Conservation (phyloP, 2,329 filamentous ascomycete species). For the Aspergillus aculeatinus region DNA sequence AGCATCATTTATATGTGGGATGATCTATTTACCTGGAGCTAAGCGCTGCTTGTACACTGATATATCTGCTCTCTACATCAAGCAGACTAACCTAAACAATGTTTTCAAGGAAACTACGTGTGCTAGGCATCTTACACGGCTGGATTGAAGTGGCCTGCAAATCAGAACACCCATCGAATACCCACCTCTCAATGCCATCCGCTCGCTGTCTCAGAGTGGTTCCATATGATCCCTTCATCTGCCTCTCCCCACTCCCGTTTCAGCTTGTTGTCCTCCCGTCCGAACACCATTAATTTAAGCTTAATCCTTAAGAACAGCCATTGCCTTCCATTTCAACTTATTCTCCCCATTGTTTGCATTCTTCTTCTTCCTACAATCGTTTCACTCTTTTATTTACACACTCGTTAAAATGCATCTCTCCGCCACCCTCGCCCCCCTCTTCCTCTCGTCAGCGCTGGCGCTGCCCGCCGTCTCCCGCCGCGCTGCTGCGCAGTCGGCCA, state of each 20-base stretch:
- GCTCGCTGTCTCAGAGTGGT: background rate
- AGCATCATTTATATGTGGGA: too few relatives aligned
- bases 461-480: background rate
- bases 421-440: background rate
- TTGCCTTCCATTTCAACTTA: background rate
- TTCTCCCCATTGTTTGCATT: too few relatives aligned
- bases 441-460: conserved; percentile 5
- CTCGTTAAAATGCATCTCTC: background rate
- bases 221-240: background rate
- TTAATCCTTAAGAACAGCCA: background rate
- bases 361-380: background rate
- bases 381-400: background rate
- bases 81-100: too few relatives aligned
- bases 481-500: background rate
- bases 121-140: too few relatives aligned
- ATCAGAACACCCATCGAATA: background rate
- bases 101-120: too few relatives aligned
- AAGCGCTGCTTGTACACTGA: too few relatives aligned
- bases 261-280: background rate
- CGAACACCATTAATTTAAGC: conserved; percentile 3
- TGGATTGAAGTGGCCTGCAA: background rate
- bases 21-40: too few relatives aligned
- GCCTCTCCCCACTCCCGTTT: background rate
- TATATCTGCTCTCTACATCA: too few relatives aligned
- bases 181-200: background rate